Evolutionary conservation across 306 rosid genomes (phyloP).

Genomic region (Hippophae tibetana): DNA sequence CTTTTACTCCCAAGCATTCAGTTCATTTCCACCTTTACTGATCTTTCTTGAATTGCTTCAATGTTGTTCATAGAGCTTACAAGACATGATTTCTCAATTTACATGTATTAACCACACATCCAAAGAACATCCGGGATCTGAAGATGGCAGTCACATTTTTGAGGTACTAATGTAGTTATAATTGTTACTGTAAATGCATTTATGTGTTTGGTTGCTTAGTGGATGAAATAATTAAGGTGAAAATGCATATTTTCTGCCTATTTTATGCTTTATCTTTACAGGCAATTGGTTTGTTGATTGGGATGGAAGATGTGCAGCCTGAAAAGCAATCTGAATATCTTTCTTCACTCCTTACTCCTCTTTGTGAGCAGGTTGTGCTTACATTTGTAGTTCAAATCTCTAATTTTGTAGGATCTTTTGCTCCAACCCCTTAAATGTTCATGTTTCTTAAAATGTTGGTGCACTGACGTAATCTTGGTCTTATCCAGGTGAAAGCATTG

Average conservation of each 20-base stretch:
- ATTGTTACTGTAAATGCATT: background rate
- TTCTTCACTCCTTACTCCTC: conserved; percentile 84
- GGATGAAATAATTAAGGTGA: conserved; percentile 3
- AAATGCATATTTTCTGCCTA: conserved; percentile 13
- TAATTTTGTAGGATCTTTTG: conserved; percentile 8
- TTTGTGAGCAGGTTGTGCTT: conserved; percentile 70
- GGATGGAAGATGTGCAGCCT: conserved; percentile 81
- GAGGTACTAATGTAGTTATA: conserved; percentile 44
- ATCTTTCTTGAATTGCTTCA: conserved; percentile 6
- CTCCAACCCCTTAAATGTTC: background rate
- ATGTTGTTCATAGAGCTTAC: conserved; percentile 44
- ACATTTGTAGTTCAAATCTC: conserved; percentile 14
- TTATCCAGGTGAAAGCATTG: conserved; percentile 64
- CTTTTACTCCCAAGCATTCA: conserved; percentile 9
- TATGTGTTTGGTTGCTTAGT: background rate
- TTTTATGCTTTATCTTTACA: conserved; percentile 26
- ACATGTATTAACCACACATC: conserved; percentile 48
- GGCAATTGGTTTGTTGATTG: conserved; percentile 95
- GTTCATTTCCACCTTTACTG: conserved; percentile 7
- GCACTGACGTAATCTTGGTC: conserved; percentile 5
- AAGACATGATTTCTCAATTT: conserved; percentile 60
- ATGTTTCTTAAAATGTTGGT: conserved; percentile 5
- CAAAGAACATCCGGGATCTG: conserved; percentile 59
- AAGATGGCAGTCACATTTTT: conserved; percentile 96
- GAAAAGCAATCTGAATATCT: conserved; percentile 86